Evolutionary conservation across 2,329 filamentous ascomycete genomes (phyloP), one percentile per base, ranked within the genome.

Genomic region (Xylaria arbuscula): DNA sequence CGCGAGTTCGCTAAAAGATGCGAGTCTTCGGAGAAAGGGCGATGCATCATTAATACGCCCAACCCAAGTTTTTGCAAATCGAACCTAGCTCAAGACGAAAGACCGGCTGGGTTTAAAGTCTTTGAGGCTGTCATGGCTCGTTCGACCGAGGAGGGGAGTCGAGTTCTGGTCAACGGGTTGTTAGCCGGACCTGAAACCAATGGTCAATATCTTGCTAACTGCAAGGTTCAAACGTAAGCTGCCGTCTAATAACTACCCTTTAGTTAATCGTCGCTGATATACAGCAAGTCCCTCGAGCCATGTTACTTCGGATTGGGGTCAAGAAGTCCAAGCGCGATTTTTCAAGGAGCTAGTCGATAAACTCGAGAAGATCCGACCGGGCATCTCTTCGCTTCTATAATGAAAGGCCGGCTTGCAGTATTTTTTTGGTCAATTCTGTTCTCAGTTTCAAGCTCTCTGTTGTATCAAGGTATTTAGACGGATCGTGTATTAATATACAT

Each of bases 111-210:
- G 1, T 72, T 71, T 48, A 64, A 66, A 2, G 22, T 66, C 1
- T 70, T 73, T 19, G 66, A 69, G 3, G 59, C 47, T 22, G 24
- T 83, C 11, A 34, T 85, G 11, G 85, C 81, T 0, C 78, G 84
- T 0, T 80, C 78, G 0, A 79, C 82, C 0, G 86, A 87, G 71
- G 80, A 82, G 57, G 86, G 85, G 0, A 78, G 78, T 36, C 75
- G 80, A 0, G 72, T 73, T 1, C 70, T 81, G 1, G 76, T 81
- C 0, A 57, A 76, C 47, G 79, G 73, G 0, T 59, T 79, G 2
- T 47, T 78, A 1, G 76, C 75, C 1, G 79, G 79, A 0, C 34
- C 60, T 0, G 80, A 81, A 47, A 78, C 68, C 0, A 73, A 79
- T 40, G 80, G 80, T 0, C 73, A 80, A 32, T 81, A 78, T 40